These are phyloP conservation scores for Trichoderma sp. DNA, from an alignment of 2,329 filamentous ascomycete species.

Conservation along the genomic window DNA sequence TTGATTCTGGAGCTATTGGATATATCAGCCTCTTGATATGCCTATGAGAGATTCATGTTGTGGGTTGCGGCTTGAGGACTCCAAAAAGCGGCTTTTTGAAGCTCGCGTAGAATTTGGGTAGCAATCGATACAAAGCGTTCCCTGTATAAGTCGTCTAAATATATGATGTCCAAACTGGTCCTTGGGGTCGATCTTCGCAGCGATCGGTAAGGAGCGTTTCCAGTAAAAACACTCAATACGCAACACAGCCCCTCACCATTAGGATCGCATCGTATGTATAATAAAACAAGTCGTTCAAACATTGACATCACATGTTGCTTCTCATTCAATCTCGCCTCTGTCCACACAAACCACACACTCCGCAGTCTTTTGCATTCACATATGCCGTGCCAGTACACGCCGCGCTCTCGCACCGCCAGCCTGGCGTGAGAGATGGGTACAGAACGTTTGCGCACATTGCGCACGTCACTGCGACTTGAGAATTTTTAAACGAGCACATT, in stretches of 20 bases:
- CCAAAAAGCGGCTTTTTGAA: too few species aligned
- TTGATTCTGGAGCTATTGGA: background rate
- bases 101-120: too few species aligned
- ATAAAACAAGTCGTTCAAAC: background rate
- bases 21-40: background rate
- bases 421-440: conserved; percentile 48
- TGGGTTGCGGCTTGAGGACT: too few species aligned
- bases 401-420: conserved; percentile 61
- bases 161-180: too few species aligned
- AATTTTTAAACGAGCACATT: conserved; percentile 68
- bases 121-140: too few species aligned
- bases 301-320: background rate
- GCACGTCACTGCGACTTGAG: conserved; percentile 56
- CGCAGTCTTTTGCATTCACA: conserved; percentile 67
- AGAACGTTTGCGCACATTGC: conserved; percentile 69
- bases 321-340: conserved; percentile 28
- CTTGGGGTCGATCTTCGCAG: background rate
- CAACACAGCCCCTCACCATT: background rate
- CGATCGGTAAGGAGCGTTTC: background rate
- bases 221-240: background rate
- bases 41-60: background rate
- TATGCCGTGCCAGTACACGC: conserved; percentile 58
- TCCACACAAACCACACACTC: conserved; percentile 69
- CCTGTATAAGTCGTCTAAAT: too few species aligned
- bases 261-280: background rate